Evolutionary conservation across 148 eudicot species (phyloP).

Genomic region (Suaeda aralocaspica): DNA sequence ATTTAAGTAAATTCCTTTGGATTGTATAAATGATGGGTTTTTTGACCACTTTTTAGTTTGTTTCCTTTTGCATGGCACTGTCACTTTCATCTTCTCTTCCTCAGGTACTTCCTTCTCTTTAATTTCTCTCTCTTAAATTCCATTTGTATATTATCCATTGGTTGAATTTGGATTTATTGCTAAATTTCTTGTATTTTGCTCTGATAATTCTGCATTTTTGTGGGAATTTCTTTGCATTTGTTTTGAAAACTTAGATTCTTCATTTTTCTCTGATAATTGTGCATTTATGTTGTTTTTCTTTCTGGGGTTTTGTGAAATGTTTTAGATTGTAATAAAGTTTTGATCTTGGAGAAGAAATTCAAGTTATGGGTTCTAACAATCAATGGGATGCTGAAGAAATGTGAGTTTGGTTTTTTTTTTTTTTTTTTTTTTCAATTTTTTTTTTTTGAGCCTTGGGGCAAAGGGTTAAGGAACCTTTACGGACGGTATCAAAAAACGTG

Average conservation of each 20-base stretch:
- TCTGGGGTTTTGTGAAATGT: background rate
- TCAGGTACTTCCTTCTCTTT: constrained; percentile 18
- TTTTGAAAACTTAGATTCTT: constrained; percentile 5
- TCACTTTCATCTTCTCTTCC: constrained; percentile 22
- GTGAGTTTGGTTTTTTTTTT: constrained; percentile 24
- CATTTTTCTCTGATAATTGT: background rate
- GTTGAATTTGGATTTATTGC: background rate
- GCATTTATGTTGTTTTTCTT: constrained; percentile 1
- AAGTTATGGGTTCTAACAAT: constrained; percentile 24
- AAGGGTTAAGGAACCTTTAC: no score
- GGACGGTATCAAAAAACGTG: no score
- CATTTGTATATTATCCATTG: constrained; percentile 10
- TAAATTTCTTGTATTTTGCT: background rate
- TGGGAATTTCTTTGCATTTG: background rate
- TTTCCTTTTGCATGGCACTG: constrained; percentile 36
- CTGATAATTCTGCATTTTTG: constrained; percentile 6
- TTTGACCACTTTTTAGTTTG: background rate
- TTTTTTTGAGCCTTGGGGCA: background rate
- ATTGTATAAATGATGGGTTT: background rate
- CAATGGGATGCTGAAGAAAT: constrained; percentile 32
- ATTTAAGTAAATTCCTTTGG: no score
- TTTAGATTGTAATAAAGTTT: constrained; percentile 10
- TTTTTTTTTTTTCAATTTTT: background rate
- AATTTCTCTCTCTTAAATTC: constrained; percentile 3
- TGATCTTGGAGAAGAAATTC: background rate